Evolutionary conservation across 1,284 basidiomycete species (phyloP).

Genomic region (Phylloboletellus chloephorus): DNA sequence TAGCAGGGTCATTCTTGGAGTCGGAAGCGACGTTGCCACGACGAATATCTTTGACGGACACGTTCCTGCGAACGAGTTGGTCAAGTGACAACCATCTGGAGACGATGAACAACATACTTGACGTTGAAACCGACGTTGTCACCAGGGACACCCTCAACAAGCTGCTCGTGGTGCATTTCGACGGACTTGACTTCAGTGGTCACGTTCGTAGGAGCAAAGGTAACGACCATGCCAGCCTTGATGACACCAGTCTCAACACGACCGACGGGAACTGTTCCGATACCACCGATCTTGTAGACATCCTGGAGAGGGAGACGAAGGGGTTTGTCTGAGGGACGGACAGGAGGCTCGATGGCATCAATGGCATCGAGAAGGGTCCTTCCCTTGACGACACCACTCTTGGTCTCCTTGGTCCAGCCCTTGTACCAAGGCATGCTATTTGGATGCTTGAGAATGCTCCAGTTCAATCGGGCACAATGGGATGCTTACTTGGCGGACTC

Average conservation of each 20-base stretch:
- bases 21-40: constrained; percentile 99
- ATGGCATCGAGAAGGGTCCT: constrained; percentile 99
- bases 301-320: constrained; percentile 99
- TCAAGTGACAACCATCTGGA: not conserved
- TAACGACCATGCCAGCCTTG: constrained; percentile 99
- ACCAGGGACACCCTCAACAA: constrained; percentile 91
- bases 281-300: constrained; percentile 99
- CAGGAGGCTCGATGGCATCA: constrained; percentile 97
- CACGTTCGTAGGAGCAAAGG: constrained; percentile 94
- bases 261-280: constrained; percentile 99
- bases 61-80: constrained; percentile 69
- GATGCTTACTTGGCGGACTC: constrained; percentile 78
- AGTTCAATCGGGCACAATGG: not conserved
- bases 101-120: constrained; percentile 52
- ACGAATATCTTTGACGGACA: constrained; percentile 99
- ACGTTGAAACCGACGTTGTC: constrained; percentile 99
- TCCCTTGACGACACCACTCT: constrained; percentile 88
- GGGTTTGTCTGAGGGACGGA: constrained; percentile 97
- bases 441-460: constrained; percentile 12
- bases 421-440: constrained; percentile 98
- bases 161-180: constrained; percentile 99
- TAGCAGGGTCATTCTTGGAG: constrained; percentile 99
- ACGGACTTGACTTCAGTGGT: constrained; percentile 99
- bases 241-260: constrained; percentile 99
- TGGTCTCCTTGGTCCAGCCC: constrained; percentile 96